Evolutionary conservation across 768 basidiomycete species (phyloP).

Genomic region (Phaeotremella skinneri): DNA sequence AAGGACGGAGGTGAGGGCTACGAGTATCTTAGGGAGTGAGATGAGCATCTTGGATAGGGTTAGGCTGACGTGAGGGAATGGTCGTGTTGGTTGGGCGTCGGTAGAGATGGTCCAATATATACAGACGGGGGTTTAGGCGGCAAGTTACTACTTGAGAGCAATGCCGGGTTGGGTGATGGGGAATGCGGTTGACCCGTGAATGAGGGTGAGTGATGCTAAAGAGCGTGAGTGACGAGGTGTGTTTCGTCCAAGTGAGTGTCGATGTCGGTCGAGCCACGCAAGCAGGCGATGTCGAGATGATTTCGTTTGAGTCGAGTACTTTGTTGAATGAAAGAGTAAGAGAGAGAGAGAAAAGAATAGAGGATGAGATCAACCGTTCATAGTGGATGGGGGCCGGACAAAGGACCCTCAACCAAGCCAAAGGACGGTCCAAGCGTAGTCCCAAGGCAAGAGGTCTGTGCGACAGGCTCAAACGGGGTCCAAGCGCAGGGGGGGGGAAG

Average conservation of each 20-base stretch:
- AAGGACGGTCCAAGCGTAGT: not conserved
- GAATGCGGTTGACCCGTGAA: not conserved
- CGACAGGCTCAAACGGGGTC: not conserved
- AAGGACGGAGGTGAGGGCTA: slow-evolving; percentile 8
- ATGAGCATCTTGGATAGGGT: slow-evolving; percentile 6
- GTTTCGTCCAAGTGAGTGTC: not conserved
- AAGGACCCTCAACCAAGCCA: not conserved
- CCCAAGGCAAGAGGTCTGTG: not conserved
- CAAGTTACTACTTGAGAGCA: not conserved
- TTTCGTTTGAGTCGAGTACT: not conserved
- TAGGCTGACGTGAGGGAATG: not conserved
- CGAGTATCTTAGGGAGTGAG: not conserved
- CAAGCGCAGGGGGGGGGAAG: not conserved
- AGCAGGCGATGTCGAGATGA: not conserved
- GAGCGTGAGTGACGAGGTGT: slow-evolving; percentile 2
- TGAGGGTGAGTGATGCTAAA: not conserved
- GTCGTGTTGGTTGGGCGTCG: slow-evolving; percentile 4
- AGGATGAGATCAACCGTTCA: slow-evolving; percentile 3
- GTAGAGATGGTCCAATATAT: not conserved
- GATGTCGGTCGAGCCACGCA: not conserved
- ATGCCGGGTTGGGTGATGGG: not conserved
- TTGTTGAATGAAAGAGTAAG: slow-evolving; percentile 2
- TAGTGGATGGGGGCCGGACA: not conserved
- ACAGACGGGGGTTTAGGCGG: slow-evolving; percentile 1
- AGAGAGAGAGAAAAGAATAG: not conserved